phyloP scores from a whole-genome alignment of 345 rosid genomes.

The Hevea brasiliensis region DNA sequence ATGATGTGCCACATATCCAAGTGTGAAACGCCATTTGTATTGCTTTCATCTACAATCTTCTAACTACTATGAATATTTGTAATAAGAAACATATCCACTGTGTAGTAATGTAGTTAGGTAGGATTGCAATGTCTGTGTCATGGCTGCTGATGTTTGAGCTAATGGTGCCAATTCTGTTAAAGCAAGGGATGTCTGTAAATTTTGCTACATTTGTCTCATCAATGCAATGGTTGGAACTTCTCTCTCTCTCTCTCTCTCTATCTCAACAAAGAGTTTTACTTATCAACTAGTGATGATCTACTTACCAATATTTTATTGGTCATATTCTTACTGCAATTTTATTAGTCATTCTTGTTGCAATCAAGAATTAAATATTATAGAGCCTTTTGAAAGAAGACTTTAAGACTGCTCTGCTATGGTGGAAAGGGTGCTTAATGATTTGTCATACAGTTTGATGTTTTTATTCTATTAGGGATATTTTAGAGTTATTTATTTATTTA shows the following conservation, averaged over 20 bases:
- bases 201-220: neutral
- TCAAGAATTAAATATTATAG: neutral
- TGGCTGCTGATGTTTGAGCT: neutral
- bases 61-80: neutral
- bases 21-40: neutral
- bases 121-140: neutral
- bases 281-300: neutral
- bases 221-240: conserved; percentile 1
- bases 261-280: neutral
- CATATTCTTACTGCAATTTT: neutral
- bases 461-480: neutral
- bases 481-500: too few species aligned
- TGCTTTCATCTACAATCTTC: neutral
- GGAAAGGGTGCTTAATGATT: neutral
- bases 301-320: neutral
- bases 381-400: conserved; percentile 1
- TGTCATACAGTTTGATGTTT: neutral
- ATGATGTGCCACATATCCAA: neutral
- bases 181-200: neutral
- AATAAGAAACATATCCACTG: neutral
- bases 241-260: neutral
- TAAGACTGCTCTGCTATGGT: neutral
- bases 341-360: neutral
- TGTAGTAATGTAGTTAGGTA: neutral
- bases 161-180: neutral